These are phyloP conservation scores for Aureobasidium leucospermi DNA, from an alignment of 2,329 filamentous ascomycete genomes.

Conservation along the genomic window DNA sequence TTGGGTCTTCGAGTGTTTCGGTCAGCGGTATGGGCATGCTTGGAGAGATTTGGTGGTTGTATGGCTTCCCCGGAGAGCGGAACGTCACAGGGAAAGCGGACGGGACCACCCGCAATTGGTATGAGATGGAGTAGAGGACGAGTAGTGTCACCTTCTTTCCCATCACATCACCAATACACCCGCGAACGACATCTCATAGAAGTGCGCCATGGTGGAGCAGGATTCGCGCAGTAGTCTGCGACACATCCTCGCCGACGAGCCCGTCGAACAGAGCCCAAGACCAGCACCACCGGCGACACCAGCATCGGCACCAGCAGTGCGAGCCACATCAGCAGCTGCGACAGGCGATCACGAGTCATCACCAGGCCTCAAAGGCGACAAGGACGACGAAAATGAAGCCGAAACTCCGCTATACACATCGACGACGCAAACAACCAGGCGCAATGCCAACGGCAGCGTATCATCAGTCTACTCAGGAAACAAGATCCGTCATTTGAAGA, in stretches of 20 bases:
- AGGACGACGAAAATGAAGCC: constrained; percentile 13
- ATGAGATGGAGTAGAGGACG: not conserved
- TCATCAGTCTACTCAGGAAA: constrained; percentile 61
- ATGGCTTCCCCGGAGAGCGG: constrained; percentile 5
- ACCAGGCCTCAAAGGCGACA: constrained; percentile 5
- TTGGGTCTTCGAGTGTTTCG: too few species aligned
- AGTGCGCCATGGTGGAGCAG: constrained; percentile 14
- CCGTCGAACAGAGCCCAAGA: constrained; percentile 14
- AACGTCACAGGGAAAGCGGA: constrained; percentile 1
- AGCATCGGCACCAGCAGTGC: constrained; percentile 13
- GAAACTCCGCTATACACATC: constrained; percentile 38
- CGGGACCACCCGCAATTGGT: not conserved
- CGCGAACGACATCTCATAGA: not conserved
- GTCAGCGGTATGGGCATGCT: not conserved
- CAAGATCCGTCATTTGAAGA: constrained; percentile 80
- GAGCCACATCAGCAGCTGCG: not conserved
- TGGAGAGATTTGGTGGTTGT: not conserved
- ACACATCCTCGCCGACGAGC: constrained; percentile 24
- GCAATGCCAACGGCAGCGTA: constrained; percentile 58
- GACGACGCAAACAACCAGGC: constrained; percentile 46
- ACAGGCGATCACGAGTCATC: not conserved
- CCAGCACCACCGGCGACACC: constrained; percentile 16
- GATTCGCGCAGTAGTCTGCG: constrained; percentile 18
- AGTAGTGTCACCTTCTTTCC: not conserved
- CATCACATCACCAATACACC: not conserved